Evolutionary conservation across 179 eudicot genomes (phyloP).

Genomic region (Silene noctiflora): DNA sequence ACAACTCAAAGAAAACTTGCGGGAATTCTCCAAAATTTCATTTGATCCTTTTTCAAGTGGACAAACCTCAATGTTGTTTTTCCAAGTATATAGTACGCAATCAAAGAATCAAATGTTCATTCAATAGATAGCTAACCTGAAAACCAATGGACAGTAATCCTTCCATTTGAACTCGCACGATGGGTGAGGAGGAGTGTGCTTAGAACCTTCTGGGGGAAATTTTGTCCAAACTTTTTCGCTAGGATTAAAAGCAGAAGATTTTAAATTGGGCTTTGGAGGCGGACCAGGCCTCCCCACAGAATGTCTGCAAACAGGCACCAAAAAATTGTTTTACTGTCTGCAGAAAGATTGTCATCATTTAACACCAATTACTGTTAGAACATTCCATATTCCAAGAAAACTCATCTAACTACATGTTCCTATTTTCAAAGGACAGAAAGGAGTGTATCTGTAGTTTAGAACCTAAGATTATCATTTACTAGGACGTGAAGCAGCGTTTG

Average conservation of each 20-base stretch:
- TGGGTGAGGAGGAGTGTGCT: conserved; percentile 91
- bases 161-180: conserved; percentile 95
- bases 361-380: background rate
- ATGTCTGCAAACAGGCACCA: conserved; percentile 51
- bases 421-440: background rate
- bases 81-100: background rate
- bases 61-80: background rate
- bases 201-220: conserved; percentile 89
- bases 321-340: conserved; percentile 17
- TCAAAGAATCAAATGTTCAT: conserved; percentile 24
- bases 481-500: too few relatives aligned
- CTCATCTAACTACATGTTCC: background rate
- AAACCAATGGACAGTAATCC: conserved; percentile 95
- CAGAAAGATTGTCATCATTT: conserved; percentile 2
- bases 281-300: conserved; percentile 93
- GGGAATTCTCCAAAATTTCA: background rate
- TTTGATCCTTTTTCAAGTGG: background rate
- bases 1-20: background rate
- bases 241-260: conserved; percentile 79
- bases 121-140: conserved; percentile 61
- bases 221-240: conserved; percentile 83
- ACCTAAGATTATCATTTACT: too few relatives aligned
- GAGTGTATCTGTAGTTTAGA: background rate
- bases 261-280: conserved; percentile 60
- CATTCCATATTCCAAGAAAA: background rate